These are phyloP conservation scores for Tolypocladium ovalisporum DNA, from an alignment of 2,329 filamentous ascomycete genomes.

Conservation along the genomic window DNA sequence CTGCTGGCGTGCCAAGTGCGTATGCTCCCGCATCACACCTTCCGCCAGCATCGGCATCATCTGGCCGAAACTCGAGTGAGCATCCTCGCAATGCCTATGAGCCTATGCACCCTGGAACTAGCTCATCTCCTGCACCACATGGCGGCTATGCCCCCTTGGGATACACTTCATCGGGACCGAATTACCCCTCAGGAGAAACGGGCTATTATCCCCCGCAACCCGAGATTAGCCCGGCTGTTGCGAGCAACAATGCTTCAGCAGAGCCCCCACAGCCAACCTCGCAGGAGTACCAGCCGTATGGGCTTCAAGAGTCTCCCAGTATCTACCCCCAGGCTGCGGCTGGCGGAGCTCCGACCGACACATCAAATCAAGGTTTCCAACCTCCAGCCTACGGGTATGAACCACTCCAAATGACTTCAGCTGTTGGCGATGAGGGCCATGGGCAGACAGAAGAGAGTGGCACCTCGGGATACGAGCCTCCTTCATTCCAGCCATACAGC, in stretches of 20 bases:
- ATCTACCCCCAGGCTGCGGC: conserved; percentile 6
- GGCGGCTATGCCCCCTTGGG: conserved; percentile 10
- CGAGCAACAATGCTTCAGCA: not conserved
- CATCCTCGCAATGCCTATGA: conserved; percentile 25
- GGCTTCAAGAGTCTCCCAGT: conserved; percentile 13
- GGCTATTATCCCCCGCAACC: conserved; percentile 15
- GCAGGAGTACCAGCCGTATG: conserved; percentile 17
- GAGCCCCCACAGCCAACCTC: conserved; percentile 3
- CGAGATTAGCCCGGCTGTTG: not conserved
- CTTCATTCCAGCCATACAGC: conserved; percentile 48
- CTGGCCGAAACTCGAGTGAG: conserved; percentile 18
- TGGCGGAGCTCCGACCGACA: conserved; percentile 6
- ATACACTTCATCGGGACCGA: conserved; percentile 4
- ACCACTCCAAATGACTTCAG: conserved; percentile 27
- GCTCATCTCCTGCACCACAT: conserved; percentile 2
- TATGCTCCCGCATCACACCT: conserved; percentile 37
- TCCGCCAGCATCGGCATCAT: conserved; percentile 25
- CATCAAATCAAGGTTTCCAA: conserved; percentile 27
- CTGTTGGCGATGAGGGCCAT: conserved; percentile 5
- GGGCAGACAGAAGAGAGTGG: conserved; percentile 14
- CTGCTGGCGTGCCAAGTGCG: conserved; percentile 11
- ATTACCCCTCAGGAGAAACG: conserved; percentile 3
- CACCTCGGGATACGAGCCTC: conserved; percentile 46
- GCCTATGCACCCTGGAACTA: conserved; percentile 14
- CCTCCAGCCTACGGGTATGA: conserved; percentile 40